These are phyloP conservation scores for Allium cepa DNA, from an alignment of 106 monocot species.

Conservation along the genomic window DNA sequence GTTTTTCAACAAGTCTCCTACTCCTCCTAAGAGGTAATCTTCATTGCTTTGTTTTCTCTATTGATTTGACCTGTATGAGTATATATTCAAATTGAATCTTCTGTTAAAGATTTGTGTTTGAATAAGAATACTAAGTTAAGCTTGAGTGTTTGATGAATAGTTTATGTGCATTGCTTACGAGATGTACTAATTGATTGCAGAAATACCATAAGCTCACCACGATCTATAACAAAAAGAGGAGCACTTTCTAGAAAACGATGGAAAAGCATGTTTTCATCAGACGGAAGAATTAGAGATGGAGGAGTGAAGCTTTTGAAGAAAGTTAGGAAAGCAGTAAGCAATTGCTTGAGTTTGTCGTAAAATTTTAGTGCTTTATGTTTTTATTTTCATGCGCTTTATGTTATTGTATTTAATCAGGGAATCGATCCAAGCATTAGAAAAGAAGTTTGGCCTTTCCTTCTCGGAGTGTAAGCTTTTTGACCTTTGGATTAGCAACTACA, in stretches of 20 bases:
- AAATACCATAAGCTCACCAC: conserved; percentile 63
- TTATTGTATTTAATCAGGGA: conserved; percentile 36
- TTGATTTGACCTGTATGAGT: background rate
- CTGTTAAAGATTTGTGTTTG: too few species aligned
- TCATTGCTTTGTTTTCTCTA: background rate
- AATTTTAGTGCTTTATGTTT: background rate
- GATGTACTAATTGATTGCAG: conserved; percentile 7
- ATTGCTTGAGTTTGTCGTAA: background rate
- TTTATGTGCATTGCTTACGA: background rate
- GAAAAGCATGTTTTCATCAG: conserved; percentile 40
- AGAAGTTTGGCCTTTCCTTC: conserved; percentile 92
- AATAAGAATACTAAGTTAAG: background rate
- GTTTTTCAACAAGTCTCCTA: conserved; percentile 30
- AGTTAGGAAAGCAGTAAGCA: conserved; percentile 68
- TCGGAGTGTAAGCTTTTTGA: conserved; percentile 75
- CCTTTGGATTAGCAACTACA: background rate
- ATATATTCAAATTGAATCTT: too few species aligned
- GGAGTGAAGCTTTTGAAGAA: conserved; percentile 69
- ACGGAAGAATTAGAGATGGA: conserved; percentile 69
- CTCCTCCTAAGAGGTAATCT: background rate
- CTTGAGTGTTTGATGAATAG: too few species aligned
- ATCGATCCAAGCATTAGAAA: conserved; percentile 77
- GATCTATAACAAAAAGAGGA: conserved; percentile 65
- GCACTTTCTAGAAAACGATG: conserved; percentile 50
- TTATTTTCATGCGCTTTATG: background rate